These are phyloP conservation scores for Ogataea paradorogensis DNA, from an alignment of 805 yeast genomes.

Conservation along the genomic window DNA sequence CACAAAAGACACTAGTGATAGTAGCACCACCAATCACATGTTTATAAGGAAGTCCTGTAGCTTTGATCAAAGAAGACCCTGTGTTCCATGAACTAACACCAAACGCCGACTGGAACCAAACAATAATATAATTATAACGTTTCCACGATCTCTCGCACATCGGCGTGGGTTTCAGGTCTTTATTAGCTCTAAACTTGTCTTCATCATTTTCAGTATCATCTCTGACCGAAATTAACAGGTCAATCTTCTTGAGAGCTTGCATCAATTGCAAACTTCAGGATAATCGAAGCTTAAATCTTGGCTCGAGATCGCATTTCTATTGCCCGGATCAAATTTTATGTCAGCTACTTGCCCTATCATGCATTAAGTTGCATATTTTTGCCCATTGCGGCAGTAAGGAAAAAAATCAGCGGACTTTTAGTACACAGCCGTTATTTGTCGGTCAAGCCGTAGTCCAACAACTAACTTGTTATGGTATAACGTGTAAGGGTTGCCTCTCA, in stretches of 20 bases:
- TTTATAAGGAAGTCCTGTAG: conserved; percentile 22
- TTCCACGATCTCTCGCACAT: conserved; percentile 37
- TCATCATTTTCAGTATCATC: conserved; percentile 26
- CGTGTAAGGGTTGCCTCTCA: too few relatives aligned
- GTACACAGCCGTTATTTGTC: too few relatives aligned
- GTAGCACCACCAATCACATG: conserved; percentile 21
- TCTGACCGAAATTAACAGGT: conserved; percentile 18
- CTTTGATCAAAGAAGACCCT: conserved; percentile 27
- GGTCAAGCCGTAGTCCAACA: too few relatives aligned
- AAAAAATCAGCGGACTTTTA: too few relatives aligned
- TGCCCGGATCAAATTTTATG: too few relatives aligned
- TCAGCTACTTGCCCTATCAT: neutral
- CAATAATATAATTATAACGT: conserved; percentile 23
- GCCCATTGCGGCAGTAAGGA: too few relatives aligned
- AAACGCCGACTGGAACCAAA: conserved; percentile 2
- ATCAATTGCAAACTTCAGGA: conserved; percentile 4
- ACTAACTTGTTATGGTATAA: neutral
- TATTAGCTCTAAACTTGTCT: conserved; percentile 29
- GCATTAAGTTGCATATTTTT: neutral
- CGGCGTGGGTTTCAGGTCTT: conserved; percentile 39
- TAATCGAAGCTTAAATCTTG: too few relatives aligned
- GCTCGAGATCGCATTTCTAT: too few relatives aligned
- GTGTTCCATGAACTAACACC: conserved; percentile 32
- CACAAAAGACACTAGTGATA: conserved; percentile 13
- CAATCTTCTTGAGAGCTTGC: conserved; percentile 28